Conservation (phyloP, 2,329 filamentous ascomycete genomes). For the Exophiala phaeomuriformis region DNA sequence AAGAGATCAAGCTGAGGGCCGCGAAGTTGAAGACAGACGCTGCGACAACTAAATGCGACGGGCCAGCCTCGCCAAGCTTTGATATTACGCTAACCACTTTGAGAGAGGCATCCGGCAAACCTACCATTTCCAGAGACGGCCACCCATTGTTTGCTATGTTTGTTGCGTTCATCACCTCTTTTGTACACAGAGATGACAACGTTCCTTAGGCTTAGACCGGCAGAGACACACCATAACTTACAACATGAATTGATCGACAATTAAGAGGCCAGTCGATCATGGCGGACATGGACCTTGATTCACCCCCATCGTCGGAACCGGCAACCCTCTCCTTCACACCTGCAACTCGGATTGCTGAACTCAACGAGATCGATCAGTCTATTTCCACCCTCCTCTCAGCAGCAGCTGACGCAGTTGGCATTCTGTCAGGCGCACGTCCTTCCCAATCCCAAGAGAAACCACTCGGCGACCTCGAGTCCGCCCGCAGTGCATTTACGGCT, state of each 20-base stretch:
- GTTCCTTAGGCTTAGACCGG: neutral
- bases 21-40: neutral
- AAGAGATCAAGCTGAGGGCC: neutral
- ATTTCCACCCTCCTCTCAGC: conserved; percentile 47
- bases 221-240: no score
- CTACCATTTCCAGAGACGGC: neutral
- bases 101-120: neutral
- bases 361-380: conserved; percentile 62
- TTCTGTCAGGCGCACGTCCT: conserved; percentile 47
- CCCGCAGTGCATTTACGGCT: conserved; percentile 42
- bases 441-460: conserved; percentile 6
- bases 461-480: conserved; percentile 9
- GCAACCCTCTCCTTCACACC: conserved; percentile 32
- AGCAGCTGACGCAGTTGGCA: conserved; percentile 56
- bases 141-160: neutral
- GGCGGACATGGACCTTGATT: conserved; percentile 13
- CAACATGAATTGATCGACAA: no score
- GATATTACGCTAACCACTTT: conserved; percentile 3
- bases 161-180: neutral
- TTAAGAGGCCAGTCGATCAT: neutral
- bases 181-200: neutral
- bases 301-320: neutral
- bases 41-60: neutral
- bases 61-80: neutral
- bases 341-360: conserved; percentile 70